A percentile compares a stretch with the other conserved stretches of the same genome.
phyloP scores from a whole-genome alignment of 768 basidiomycete genomes.

The Ephemerocybe angulata region DNA sequence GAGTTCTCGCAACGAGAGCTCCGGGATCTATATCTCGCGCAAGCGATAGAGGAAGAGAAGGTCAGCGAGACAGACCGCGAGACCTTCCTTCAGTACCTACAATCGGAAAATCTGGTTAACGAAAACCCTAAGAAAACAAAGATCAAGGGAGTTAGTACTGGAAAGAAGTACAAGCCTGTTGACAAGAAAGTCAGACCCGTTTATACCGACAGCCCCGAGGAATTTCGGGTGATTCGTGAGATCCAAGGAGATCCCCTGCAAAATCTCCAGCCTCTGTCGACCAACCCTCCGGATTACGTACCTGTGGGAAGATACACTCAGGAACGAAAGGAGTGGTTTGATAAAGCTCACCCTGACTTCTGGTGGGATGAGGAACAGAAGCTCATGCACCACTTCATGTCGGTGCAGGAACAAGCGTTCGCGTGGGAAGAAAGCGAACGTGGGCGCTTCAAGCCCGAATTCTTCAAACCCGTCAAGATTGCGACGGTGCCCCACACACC shows the following conservation, averaged over 20 bases:
- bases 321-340: constrained; percentile 19
- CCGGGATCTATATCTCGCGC: constrained; percentile 15
- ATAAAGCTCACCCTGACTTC: constrained; percentile 15
- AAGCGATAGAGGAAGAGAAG: constrained; percentile 11
- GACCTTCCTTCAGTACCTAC: constrained; percentile 20
- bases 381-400: constrained; percentile 7
- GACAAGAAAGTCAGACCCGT: constrained; percentile 21
- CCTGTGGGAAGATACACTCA: constrained; percentile 21
- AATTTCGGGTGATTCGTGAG: constrained; percentile 22
- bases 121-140: not conserved
- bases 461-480: constrained; percentile 28
- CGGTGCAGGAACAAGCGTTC: constrained; percentile 4
- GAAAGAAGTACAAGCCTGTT: constrained; percentile 25
- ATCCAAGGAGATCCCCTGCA: constrained; percentile 25
- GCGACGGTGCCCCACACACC: constrained; percentile 25
- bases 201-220: no score
- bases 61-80: constrained; percentile 16
- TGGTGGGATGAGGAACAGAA: constrained; percentile 12
- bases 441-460: constrained; percentile 38
- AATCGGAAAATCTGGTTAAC: not conserved
- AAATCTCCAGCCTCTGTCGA: constrained; percentile 17
- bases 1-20: constrained; percentile 21
- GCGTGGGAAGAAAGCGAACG: constrained; percentile 2
- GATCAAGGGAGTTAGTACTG: no score
- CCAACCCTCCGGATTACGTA: constrained; percentile 6